phyloP scores from a whole-genome alignment of 2,329 filamentous ascomycete genomes.

The Didymella keratinophila region DNA sequence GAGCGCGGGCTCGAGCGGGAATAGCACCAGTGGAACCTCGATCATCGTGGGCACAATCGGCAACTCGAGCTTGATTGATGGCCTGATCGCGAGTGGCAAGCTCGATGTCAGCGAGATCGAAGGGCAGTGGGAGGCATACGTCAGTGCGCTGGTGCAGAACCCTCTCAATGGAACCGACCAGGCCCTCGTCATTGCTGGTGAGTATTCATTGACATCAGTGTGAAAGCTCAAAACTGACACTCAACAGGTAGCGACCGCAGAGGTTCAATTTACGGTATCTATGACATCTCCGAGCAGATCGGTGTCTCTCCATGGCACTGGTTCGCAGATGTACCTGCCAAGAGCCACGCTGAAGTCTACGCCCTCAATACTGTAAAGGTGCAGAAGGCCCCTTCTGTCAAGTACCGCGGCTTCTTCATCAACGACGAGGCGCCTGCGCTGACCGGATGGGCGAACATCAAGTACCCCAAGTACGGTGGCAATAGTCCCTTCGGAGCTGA shows the following conservation, averaged over 20 bases:
- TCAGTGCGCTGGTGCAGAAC: slow-evolving; percentile 64
- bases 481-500: slow-evolving; percentile 60
- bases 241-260: slow-evolving; percentile 64
- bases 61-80: slow-evolving; percentile 68
- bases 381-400: slow-evolving; percentile 68
- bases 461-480: slow-evolving; percentile 57
- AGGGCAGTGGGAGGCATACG: slow-evolving; percentile 75
- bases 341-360: slow-evolving; percentile 63
- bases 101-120: slow-evolving; percentile 65
- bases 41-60: slow-evolving; percentile 75
- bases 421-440: slow-evolving; percentile 74
- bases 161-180: slow-evolving; percentile 64
- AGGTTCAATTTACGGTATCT: slow-evolving; percentile 74
- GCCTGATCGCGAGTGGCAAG: slow-evolving; percentile 62
- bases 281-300: slow-evolving; percentile 76
- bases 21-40: slow-evolving; percentile 46
- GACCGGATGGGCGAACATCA: slow-evolving; percentile 70
- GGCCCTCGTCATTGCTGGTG: slow-evolving; percentile 71
- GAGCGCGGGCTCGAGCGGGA: slow-evolving; percentile 33
- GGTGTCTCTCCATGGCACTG: slow-evolving; percentile 76
- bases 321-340: slow-evolving; percentile 69
- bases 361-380: slow-evolving; percentile 62
- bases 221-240: slow-evolving; percentile 16
- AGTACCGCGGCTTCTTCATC: slow-evolving; percentile 74
- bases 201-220: neutral